Base-by-base conservation (phyloP, 2,329 filamentous ascomycete genomes). In the Knoxdaviesia capensis region DNA sequence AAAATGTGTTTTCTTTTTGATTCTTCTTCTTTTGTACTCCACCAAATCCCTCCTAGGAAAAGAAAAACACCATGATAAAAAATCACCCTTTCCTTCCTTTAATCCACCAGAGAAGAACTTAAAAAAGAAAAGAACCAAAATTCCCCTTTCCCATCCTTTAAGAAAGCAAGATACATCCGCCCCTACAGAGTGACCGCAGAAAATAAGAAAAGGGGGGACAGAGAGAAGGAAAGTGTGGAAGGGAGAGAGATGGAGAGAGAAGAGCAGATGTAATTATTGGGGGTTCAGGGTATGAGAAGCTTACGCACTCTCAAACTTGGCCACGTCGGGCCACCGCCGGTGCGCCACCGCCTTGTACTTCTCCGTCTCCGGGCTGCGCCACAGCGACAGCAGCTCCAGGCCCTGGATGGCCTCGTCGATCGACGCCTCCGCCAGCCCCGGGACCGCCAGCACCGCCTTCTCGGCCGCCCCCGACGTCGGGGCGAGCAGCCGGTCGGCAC, bases 371-470 rank as follows among this genome's bases (percentile, higher is more conserved):
- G 52, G 50, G 50, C 68, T 71, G 41, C 62, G 63, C 68, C 69
- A 73, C 40, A 56, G 54, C 49, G 55, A 58, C 36, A 74, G 54
- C 5, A 59, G 55, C 32, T 60, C 56, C 34, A 68, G 49, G 1
- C 57, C 57, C 41, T 62, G 62, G 7, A 66, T 51, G 1, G 74
- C 78, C 45, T 79, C 69, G 36, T 69, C 63, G 30, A 76, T 59
- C 6, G 66, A 66, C 36, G 68, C 60, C 8, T 52, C 58, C 5
- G 67, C 56, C 6, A 70, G 52, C 30, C 70, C 64, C 8, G 83
- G 56, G 7, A 72, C 62, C n/a, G 62, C 63, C n/a, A 65, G 52
- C n/a, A 86, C 58, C 34, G 75, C 70, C 54, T 75, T 68, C 52
- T 80, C 79, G 44, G 63, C 66, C 51, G 69, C 62, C 2, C 61